phyloP scores from a whole-genome alignment of 257 asterid genomes.

The Plantago major region DNA sequence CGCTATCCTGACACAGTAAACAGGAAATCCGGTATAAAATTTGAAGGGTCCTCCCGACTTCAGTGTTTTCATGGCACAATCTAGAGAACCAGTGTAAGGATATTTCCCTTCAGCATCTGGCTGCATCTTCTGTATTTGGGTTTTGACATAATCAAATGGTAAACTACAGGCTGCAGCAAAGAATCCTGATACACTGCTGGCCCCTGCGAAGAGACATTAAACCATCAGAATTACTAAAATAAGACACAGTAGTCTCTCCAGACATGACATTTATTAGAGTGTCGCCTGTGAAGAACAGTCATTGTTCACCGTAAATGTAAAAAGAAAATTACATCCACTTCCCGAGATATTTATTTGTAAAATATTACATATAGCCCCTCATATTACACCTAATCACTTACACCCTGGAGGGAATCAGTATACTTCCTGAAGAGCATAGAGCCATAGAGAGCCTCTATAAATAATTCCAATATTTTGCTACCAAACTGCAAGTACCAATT shows the following conservation, averaged over 20 bases:
- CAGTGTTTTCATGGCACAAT: conserved; percentile 75
- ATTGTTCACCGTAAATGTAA: too few relatives aligned
- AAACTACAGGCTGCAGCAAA: conserved; percentile 93
- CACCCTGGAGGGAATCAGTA: too few relatives aligned
- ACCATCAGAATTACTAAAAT: background rate
- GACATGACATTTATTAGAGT: too few relatives aligned
- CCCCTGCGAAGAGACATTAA: conserved; percentile 43
- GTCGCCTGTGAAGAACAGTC: too few relatives aligned
- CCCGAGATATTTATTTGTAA: too few relatives aligned
- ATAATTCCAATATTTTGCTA: background rate
- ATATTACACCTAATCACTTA: too few relatives aligned
- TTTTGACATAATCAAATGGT: conserved; percentile 90
- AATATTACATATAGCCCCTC: too few relatives aligned
- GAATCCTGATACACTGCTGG: conserved; percentile 90
- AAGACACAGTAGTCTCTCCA: background rate
- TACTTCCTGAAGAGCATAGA: too few relatives aligned
- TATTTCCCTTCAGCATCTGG: conserved; percentile 82
- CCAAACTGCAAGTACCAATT: background rate
- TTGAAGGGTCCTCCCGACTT: conserved; percentile 81
- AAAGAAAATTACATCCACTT: too few relatives aligned
- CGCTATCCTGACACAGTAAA: conserved; percentile 89
- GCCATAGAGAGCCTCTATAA: too few relatives aligned
- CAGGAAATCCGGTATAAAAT: conserved; percentile 94
- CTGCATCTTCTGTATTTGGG: conserved; percentile 97
- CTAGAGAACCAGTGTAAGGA: conserved; percentile 85